Conservation (phyloP, 331 rosid species). For the Phaseolus coccineus region DNA sequence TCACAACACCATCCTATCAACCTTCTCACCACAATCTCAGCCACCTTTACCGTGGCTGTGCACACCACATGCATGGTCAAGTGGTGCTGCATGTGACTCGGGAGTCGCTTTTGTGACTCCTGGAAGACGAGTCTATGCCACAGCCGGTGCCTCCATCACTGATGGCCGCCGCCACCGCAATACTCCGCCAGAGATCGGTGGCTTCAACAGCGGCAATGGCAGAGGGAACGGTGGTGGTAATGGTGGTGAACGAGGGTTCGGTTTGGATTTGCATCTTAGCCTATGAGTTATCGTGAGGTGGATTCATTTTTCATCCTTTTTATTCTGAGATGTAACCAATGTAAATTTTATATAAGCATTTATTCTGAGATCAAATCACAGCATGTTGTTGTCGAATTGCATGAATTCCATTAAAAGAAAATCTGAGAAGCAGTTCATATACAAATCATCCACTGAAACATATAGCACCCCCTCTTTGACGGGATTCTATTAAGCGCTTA, state of each 20-base stretch:
- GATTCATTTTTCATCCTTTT: not conserved
- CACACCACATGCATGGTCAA: slow-evolving; percentile 5
- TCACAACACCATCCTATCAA: slow-evolving; percentile 38
- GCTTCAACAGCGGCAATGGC: not conserved
- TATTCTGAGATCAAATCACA: too few relatives aligned
- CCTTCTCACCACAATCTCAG: slow-evolving; percentile 23
- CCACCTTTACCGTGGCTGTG: slow-evolving; percentile 45
- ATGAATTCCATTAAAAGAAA: too few relatives aligned
- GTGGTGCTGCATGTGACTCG: not conserved
- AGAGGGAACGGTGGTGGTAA: not conserved
- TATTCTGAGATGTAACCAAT: not conserved
- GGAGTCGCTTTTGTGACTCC: slow-evolving; percentile 7
- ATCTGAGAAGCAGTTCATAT: too few relatives aligned
- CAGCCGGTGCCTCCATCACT: not conserved
- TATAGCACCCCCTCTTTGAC: not conserved
- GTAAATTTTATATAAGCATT: slow-evolving; percentile 6
- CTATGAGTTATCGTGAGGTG: slow-evolving; percentile 24
- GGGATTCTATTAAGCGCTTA: not conserved
- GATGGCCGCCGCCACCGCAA: slow-evolving; percentile 7
- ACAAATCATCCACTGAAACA: too few relatives aligned
- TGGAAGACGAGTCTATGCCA: slow-evolving; percentile 34
- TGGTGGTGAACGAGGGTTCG: slow-evolving; percentile 43
- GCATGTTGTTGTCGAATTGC: too few relatives aligned
- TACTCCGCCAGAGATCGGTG: not conserved
- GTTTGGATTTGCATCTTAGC: slow-evolving; percentile 67